Evolutionary conservation across 164 flowering plant genomes (phyloP), one percentile per base, ranked within the genome.

Genomic region (Euptelea pleiosperma): DNA sequence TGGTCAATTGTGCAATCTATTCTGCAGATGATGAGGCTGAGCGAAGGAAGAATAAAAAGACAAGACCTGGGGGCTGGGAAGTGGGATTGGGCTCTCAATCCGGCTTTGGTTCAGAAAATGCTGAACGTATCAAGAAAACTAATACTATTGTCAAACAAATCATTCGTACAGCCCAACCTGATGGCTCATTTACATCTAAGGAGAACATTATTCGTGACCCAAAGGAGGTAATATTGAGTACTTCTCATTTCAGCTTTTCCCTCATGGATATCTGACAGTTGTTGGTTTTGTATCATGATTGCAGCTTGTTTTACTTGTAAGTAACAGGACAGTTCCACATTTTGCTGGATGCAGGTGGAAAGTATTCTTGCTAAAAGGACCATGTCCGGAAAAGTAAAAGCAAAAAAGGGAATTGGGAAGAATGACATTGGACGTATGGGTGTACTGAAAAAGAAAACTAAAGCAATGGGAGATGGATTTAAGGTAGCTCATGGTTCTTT

Each of bases 11-110:
- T 37, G 16, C 14, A 8, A 29, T 26, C 31, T 67, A 37, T 66
- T 62, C 7, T 67, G 65, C 76, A 90, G 98, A 84, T 76, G 90
- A 83, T 53, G 90, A 79, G 61, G 67, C 75, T 53, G 87, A 81
- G 45, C 59, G 77, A 61, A 84, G 71, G 67, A 89, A 82, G 76
- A 92, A 92, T 72, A 86, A 84, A 64, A 82, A 75, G 71, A 30
- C 61, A 3, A 75, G 57, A 63, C 46, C 68, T 42, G 34, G 62
- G 15, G 72, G 58, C 26, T 69, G 66, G 47, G 79, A 76, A 52
- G 72, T 65, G 4, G 40, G 67, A 28, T 48, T 59, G 36, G 70
- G 70, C 25, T 51, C 72, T 10, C 78, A 61, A 53, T 35, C 69
- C 21, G 76, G 64, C 55, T 73, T 75, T 60, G 64, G 62, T 58